phyloP scores from a whole-genome alignment of 306 rosid genomes.

The Hippophae gyantsensis region DNA sequence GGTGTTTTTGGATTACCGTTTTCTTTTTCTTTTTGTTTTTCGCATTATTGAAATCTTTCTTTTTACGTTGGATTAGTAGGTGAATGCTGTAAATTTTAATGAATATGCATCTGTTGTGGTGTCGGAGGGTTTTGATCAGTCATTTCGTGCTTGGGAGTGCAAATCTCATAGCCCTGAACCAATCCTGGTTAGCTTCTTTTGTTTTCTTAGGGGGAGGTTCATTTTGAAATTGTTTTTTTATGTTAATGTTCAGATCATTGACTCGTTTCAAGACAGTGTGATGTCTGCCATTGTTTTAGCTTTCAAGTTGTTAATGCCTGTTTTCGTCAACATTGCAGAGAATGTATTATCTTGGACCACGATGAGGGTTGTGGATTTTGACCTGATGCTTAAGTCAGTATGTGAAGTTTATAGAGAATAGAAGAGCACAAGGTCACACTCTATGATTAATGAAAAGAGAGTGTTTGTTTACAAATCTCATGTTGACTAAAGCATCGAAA shows the following conservation, averaged over 20 bases:
- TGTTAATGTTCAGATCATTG: conserved; percentile 59
- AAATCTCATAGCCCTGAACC: conserved; percentile 84
- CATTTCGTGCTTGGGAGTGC: conserved; percentile 90
- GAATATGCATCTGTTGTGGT: conserved; percentile 73
- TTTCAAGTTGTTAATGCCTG: too few relatives aligned
- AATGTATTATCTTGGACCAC: too few relatives aligned
- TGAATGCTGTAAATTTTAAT: conserved; percentile 75
- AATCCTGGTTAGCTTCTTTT: conserved; percentile 46
- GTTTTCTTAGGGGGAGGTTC: not conserved
- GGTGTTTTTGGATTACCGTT: too few relatives aligned
- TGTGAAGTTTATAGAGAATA: too few relatives aligned
- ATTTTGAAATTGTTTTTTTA: conserved; percentile 10
- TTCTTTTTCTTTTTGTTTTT: too few relatives aligned
- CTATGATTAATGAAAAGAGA: too few relatives aligned
- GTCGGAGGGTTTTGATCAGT: conserved; percentile 85
- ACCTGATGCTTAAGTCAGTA: too few relatives aligned
- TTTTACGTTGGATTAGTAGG: conserved; percentile 26
- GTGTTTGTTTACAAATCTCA: not conserved
- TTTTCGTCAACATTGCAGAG: too few relatives aligned
- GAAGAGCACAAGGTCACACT: too few relatives aligned
- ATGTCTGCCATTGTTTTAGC: conserved; percentile 86
- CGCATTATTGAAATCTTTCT: not conserved
- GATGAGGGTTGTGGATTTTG: too few relatives aligned
- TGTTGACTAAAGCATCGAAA: too few relatives aligned
- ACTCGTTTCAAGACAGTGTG: conserved; percentile 75